Evolutionary conservation across 169 alveolate genomes (phyloP).

Genomic region (Cryptosporidium xiaoi): DNA sequence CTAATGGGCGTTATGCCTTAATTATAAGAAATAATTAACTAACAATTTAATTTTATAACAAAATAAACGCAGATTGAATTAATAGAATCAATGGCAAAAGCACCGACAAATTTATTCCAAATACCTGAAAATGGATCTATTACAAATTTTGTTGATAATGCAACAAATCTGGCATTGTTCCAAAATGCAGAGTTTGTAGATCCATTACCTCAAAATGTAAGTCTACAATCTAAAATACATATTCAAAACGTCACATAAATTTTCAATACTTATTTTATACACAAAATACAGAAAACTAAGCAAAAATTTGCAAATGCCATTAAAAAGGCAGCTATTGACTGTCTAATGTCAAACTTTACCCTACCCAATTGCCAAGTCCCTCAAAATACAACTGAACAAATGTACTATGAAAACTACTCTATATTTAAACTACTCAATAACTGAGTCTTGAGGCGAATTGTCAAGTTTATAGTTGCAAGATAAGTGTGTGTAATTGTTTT

Average conservation of each 20-base stretch:
- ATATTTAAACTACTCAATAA: conserved; percentile 32
- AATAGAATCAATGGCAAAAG: conserved; percentile 58
- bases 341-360: conserved; percentile 41
- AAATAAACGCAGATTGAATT: conserved; percentile 11
- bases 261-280: not conserved
- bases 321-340: conserved; percentile 59
- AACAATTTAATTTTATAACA: not conserved
- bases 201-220: conserved; percentile 58
- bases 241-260: not conserved
- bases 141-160: conserved; percentile 39
- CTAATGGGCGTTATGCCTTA: not conserved
- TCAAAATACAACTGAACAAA: conserved; percentile 22
- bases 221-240: not conserved
- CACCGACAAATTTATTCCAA: conserved; percentile 43
- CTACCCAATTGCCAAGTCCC: conserved; percentile 56
- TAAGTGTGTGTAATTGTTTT: no score
- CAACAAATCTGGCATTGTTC: conserved; percentile 43
- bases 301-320: conserved; percentile 61
- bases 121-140: conserved; percentile 63
- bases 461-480: no score
- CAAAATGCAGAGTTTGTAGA: conserved; percentile 42
- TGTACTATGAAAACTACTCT: conserved; percentile 4
- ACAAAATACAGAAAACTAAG: conserved; percentile 32
- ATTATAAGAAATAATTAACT: not conserved
- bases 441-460: no score